Conservation (phyloP, 768 basidiomycete genomes). For the Boletus eberwhitei region DNA sequence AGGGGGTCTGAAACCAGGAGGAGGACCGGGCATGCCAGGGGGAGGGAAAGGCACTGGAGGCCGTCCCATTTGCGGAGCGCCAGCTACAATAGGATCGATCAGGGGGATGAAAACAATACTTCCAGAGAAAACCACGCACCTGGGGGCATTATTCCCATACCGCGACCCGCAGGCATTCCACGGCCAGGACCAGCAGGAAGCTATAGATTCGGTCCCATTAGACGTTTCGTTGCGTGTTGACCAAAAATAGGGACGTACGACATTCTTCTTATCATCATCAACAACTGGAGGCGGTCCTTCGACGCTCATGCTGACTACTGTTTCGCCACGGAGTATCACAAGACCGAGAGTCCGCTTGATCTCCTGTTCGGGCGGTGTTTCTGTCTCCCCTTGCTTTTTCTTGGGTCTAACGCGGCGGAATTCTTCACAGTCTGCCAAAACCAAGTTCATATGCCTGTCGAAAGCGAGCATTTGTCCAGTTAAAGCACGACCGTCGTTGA, state of each 20-base stretch:
- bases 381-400: conserved; percentile 78
- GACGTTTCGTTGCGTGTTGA: conserved; percentile 1
- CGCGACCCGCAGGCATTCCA: conserved; percentile 94
- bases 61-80: conserved; percentile 56
- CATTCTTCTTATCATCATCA: conserved; percentile 86
- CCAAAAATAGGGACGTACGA: conserved; percentile 42
- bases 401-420: conserved; percentile 90
- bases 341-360: conserved; percentile 96
- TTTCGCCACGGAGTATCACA: conserved; percentile 94
- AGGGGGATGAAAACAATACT: conserved; percentile 14
- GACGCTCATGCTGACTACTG: conserved; percentile 90
- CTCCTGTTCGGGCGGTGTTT: conserved; percentile 79
- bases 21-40: conserved; percentile 83
- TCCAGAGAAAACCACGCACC: conserved; percentile 44
- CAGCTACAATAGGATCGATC: conserved; percentile 42
- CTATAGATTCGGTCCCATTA: conserved; percentile 39
- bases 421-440: conserved; percentile 97
- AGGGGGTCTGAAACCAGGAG: conserved; percentile 81
- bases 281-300: conserved; percentile 93
- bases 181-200: conserved; percentile 87
- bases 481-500: conserved; percentile 94
- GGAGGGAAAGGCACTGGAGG: conserved; percentile 62
- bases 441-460: conserved; percentile 99
- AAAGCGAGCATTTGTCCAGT: conserved; percentile 99
- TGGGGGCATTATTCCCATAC: conserved; percentile 93